phyloP scores from a whole-genome alignment of 129 eudicot species.

The Flaveria bidentis region DNA sequence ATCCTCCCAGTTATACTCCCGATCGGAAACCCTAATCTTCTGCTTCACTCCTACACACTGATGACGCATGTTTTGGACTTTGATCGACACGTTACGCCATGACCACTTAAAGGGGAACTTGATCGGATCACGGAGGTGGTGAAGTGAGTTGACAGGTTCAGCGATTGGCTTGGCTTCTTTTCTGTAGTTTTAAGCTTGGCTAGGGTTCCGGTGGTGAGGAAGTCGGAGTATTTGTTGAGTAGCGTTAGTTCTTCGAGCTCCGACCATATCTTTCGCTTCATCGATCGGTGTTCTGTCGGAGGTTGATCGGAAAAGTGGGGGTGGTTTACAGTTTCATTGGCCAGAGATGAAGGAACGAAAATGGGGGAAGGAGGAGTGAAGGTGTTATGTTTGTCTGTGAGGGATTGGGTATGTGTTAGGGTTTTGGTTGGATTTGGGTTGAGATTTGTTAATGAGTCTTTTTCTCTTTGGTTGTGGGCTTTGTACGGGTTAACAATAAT shows the following conservation, averaged over 20 bases:
- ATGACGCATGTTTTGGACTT: slow-evolving; percentile 92
- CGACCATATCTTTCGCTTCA: slow-evolving; percentile 99
- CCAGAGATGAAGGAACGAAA: not conserved
- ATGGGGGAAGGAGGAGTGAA: slow-evolving; percentile 6
- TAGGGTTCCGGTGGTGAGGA: slow-evolving; percentile 56
- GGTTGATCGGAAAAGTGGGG: slow-evolving; percentile 21
- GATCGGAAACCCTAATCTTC: slow-evolving; percentile 55
- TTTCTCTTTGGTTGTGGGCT: no score
- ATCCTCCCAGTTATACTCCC: slow-evolving; percentile 75
- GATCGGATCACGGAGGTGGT: slow-evolving; percentile 69
- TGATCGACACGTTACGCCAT: slow-evolving; percentile 90
- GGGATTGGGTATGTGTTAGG: not conserved
- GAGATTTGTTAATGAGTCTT: no score
- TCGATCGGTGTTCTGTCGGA: slow-evolving; percentile 10
- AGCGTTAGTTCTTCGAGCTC: slow-evolving; percentile 76
- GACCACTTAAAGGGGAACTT: slow-evolving; percentile 79
- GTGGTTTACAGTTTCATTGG: slow-evolving; percentile 17
- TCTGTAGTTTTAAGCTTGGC: slow-evolving; percentile 81
- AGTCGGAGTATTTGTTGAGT: slow-evolving; percentile 61
- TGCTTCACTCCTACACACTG: slow-evolving; percentile 94
- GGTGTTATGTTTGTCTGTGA: not conserved
- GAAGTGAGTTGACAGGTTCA: slow-evolving; percentile 70
- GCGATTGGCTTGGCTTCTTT: slow-evolving; percentile 88
- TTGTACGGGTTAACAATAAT: no score
- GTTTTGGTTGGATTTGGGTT: no score